These are phyloP conservation scores for Funneliformis mosseae DNA, from an alignment of 192 early-diverging fungal species.

Conservation along the genomic window DNA sequence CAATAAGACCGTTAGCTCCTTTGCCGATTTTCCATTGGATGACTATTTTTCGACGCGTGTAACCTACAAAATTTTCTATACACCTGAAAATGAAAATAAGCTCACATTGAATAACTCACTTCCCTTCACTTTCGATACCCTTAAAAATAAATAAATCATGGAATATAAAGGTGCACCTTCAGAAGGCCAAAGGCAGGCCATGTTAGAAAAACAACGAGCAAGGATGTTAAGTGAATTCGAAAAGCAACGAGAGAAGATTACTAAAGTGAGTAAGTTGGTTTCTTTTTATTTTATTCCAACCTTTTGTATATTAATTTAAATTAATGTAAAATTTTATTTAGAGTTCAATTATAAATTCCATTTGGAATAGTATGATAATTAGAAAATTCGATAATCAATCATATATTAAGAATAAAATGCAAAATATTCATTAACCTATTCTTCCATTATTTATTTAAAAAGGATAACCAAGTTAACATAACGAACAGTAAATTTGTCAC, in stretches of 20 bases:
- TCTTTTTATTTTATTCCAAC: not conserved
- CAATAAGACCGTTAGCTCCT: too few species aligned
- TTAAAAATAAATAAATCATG: slow-evolving; percentile 33
- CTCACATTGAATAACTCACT: not conserved
- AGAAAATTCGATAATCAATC: too few species aligned
- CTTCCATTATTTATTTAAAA: not conserved
- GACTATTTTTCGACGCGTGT: too few species aligned
- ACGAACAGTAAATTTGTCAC: slow-evolving; percentile 78
- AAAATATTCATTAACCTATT: not conserved
- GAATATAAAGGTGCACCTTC: slow-evolving; percentile 50
- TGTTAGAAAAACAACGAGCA: slow-evolving; percentile 71
- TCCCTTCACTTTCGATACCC: not conserved
- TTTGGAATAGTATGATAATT: too few species aligned
- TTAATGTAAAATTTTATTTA: too few species aligned
- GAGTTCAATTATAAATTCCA: too few species aligned
- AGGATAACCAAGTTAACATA: slow-evolving; percentile 70
- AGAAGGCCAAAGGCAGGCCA: slow-evolving; percentile 60
- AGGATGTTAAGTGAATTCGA: slow-evolving; percentile 71
- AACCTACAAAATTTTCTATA: too few species aligned
- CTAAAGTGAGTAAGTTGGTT: slow-evolving; percentile 48
- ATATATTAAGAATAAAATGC: not conserved
- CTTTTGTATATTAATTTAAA: not conserved
- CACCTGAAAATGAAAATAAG: too few species aligned
- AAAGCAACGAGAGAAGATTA: slow-evolving; percentile 71
- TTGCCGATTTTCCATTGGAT: too few species aligned